Base-by-base conservation (phyloP, 140 eudicot genomes). In the Oenanthe javanica region DNA sequence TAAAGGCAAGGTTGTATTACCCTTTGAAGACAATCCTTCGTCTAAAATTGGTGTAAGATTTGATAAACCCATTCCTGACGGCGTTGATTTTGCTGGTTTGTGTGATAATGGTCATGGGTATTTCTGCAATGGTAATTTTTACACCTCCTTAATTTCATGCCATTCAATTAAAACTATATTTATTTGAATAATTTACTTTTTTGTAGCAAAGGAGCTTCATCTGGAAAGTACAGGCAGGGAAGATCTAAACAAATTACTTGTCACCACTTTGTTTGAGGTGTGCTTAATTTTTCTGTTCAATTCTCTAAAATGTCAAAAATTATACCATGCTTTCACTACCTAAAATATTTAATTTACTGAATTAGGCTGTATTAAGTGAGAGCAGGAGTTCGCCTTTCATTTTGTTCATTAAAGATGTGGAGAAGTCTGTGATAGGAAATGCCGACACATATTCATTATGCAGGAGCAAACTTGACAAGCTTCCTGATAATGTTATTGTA, bases 31-130 rank as follows among this genome's bases (percentile, higher is more conserved):
- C 74, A 94, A 94, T 79, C 78, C 91, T 14, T 70, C 77, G 55
- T 87, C 97, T 67, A 94, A 94, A 88, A 87, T 94, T 84, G 98
- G 98, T 73, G 94, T 94, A 12, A 86, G 85, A 79, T 94, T 94
- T 80, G 98, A 94, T 81, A 92, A 88, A 75, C 82, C 79, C 5
- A 67, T 94, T 66, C 88, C 87, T 55, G 97, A 91, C 48, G 98
- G 98, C n/a, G 92, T 92, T 84, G 94, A 94, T 81, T 80, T 94
- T 71, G 98, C 93, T 46, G 93, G 92, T 55, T 85, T 86, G 3
- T 94, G 98, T 86, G 94, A 85, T 42, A 80, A 40, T 38, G 97
- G 91, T 50, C 88, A 86, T 80, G 97, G 98, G 69, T 94, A 90
- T 87, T 94, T 94, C 77, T 94, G 98, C 86, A 82, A 87, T 76